Evolutionary conservation across 2,329 filamentous ascomycete species (phyloP).

Genomic region (Pseudocercospora musae): DNA sequence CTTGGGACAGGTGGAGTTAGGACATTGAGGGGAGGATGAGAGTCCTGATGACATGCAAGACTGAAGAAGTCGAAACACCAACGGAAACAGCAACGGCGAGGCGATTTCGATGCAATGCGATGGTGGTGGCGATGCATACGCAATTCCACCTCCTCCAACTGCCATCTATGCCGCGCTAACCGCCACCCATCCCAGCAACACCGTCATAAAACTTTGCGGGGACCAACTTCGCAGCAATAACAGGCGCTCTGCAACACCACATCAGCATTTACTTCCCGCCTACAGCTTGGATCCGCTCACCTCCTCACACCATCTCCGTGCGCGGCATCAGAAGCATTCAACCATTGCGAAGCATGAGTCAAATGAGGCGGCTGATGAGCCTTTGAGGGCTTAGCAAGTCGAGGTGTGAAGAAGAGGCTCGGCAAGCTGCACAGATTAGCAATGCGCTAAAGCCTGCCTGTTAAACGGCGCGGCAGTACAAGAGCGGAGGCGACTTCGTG

Average conservation of each 20-base stretch:
- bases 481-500: neutral
- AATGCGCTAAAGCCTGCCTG: too few species aligned
- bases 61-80: too few species aligned
- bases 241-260: neutral
- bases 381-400: neutral
- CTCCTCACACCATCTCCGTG: neutral
- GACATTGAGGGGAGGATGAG: neutral
- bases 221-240: neutral
- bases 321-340: neutral
- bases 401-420: neutral
- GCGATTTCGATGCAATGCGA: too few species aligned
- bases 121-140: too few species aligned
- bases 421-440: neutral
- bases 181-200: neutral
- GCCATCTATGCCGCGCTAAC: too few species aligned
- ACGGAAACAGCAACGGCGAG: too few species aligned
- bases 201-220: neutral
- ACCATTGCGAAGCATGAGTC: neutral
- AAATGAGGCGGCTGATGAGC: neutral
- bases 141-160: too few species aligned
- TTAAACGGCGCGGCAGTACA: neutral
- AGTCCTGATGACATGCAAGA: neutral
- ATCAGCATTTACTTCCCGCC: neutral
- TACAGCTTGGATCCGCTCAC: neutral
- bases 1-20: constrained; percentile 11